Base-by-base conservation (phyloP, 164 flowering plant species). In the Vitis cinerea region DNA sequence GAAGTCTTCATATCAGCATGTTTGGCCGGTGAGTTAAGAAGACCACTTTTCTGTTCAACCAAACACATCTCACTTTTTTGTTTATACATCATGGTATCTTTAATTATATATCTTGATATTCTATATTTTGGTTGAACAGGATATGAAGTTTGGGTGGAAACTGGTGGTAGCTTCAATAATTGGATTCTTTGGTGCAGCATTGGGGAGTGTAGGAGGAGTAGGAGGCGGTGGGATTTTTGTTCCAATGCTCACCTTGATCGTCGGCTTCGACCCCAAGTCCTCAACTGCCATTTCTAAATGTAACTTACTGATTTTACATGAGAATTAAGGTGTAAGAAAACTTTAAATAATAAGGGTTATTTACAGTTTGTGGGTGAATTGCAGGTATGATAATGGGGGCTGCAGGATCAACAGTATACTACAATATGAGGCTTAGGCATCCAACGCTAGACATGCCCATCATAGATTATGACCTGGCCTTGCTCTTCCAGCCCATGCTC, bases 171-270 rank as follows among this genome's bases (percentile, higher is more conserved):
- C 81, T 17, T 53, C 84, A 50, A 73, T 77, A 59, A 72, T 81
- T 31, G 84, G 82, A 63, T 83, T 83, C 75, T 59, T 79, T 31
- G 83, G 86, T 3, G 84, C 83, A 61, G 86, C 84, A 14, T 63
- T 83, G 65, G 84, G 86, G 11, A 81, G 83, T 23, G 86, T 83
- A 47, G 84, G 84, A 44, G 84, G 84, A 4, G 84, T 81, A 63
- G 84, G 84, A 37, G 84, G 84, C 11, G 80, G 86, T 30, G 86
- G 86, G n/a, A 83, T 80, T 59, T 81, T 83, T 44, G 84, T 81
- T 2, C 84, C 86, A 14, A 83, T 83, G 86, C 84, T 83, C 62
- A 72, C 81, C 30, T 63, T 83, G 63, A 79, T 83, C 59, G 68
- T 83, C 57, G 83, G 86, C 3, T 83, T 80, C 17, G 86, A 83